phyloP scores from a whole-genome alignment of 768 basidiomycete species.

The Rhodotorula babjevae region DNA sequence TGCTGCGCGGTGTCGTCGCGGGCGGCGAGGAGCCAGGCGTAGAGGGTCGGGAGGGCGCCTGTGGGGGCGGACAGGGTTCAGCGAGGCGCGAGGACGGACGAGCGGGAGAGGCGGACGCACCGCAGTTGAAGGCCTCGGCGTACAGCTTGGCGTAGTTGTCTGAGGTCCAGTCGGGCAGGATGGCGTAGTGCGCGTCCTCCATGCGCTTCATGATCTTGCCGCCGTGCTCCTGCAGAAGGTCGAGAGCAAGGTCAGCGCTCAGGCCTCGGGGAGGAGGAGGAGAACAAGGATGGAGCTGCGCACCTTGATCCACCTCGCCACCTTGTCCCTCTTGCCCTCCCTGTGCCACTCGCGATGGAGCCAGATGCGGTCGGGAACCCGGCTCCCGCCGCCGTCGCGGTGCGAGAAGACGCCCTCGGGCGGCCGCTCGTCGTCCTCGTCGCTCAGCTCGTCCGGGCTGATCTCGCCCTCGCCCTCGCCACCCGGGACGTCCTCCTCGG shows the following conservation, averaged over 20 bases:
- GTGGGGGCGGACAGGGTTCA: too few species aligned
- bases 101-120: neutral
- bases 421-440: neutral
- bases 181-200: neutral
- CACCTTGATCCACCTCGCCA: neutral
- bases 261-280: too few species aligned
- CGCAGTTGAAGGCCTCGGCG: neutral
- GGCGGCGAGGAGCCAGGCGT: neutral
- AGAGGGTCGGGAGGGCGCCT: neutral
- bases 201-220: neutral
- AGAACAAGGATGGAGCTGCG: too few species aligned
- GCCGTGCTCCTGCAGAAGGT: neutral
- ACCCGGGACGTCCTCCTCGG: neutral
- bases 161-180: neutral
- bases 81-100: neutral
- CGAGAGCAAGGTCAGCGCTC: too few species aligned
- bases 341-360: neutral
- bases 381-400: neutral
- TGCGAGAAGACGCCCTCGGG: slow-evolving; percentile 1
- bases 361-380: slow-evolving; percentile 1
- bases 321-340: neutral
- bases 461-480: neutral
- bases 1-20: neutral
- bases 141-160: neutral
- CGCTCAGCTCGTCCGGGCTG: neutral